Percentiles rank a stretch among this genome's conserved stretches.
phyloP scores from a whole-genome alignment of 768 basidiomycete species.

The Suillus bovinus region DNA sequence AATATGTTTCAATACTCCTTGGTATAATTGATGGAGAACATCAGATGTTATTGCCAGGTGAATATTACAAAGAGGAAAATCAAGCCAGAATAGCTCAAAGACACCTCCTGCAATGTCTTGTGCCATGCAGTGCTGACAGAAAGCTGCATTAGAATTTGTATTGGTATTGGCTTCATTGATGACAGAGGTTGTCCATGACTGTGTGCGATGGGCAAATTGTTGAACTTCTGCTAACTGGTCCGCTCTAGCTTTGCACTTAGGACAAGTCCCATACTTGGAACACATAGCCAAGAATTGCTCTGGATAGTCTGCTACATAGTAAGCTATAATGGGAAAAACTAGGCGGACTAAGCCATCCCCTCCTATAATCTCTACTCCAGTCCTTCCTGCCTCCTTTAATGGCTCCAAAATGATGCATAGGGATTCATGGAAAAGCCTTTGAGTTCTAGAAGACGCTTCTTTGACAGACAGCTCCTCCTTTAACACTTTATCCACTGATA shows the following conservation, averaged over 20 bases:
- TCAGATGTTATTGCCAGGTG: too few species aligned
- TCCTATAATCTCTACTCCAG: constrained; percentile 10
- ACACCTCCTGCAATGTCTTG: too few species aligned
- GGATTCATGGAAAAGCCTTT: background rate
- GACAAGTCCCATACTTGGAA: constrained; percentile 6
- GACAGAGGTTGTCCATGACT: too few species aligned
- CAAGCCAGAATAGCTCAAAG: too few species aligned
- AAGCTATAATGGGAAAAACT: constrained; percentile 5
- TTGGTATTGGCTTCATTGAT: too few species aligned
- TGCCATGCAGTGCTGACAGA: too few species aligned
- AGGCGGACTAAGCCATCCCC: constrained; percentile 9
- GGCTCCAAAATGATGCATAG: background rate
- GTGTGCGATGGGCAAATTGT: too few species aligned
- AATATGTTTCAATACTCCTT: too few species aligned
- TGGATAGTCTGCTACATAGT: constrained; percentile 14
- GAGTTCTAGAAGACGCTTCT: constrained; percentile 12
- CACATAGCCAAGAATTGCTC: constrained; percentile 10
- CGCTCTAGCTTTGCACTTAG: background rate
- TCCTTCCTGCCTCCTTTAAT: constrained; percentile 21
- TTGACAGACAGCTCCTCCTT: constrained; percentile 21
- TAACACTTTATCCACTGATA: constrained; percentile 36
- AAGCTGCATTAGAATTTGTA: too few species aligned
- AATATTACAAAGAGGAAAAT: too few species aligned
- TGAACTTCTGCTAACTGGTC: background rate
- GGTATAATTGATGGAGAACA: too few species aligned